Base-by-base conservation (phyloP, 2,329 filamentous ascomycete species). In the Biscogniauxia marginata region DNA sequence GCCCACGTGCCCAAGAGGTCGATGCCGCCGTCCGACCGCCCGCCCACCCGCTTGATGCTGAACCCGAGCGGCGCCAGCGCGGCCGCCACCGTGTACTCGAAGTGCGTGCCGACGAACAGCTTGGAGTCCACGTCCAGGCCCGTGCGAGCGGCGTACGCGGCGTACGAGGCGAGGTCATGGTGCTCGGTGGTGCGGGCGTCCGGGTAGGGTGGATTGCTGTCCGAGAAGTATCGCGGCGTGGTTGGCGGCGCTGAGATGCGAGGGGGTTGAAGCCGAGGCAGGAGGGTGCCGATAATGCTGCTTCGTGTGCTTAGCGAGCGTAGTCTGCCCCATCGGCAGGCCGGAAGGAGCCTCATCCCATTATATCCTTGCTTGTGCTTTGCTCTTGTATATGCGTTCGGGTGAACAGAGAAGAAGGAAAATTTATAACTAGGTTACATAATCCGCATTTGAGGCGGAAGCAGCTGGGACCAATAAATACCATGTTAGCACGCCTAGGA, bases 1-100 rank as follows among this genome's bases (percentile, higher is more conserved):
- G 73, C 72, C 90, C 90, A 93, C 2, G 79, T 80, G 0, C 90
- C 90, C 0, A 91, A 74, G 1, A 93, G 79, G 68, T 93, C 90
- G 64, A 91, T 89, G 39, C 90, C 90, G 56, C 78, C 79, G 71
- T 93, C 90, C 1, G 82, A 84, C 3, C 77, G 74, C 34, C 87
- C 83, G 23, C 90, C 90, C 1, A 88, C 79, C 25, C 89, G 83
- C 48, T 76, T 77, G 30, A 93, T 78, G 20, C 75, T 72, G 74
- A 93, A 89, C 53, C 86, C 85, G 52, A 89, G 81, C 1, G 74
- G 73, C 3, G 79, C 66, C 0, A 93, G 79, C 1, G 82, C 74
- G 3, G 73, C 69, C 5, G 82, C 80, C 3, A 85, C 82, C 0
- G 78, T 84, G 75, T 93, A 93, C 71, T 95, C 90, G 74, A 90